Evolutionary conservation across 1,284 basidiomycete genomes (phyloP).

Genomic region (Sporisorium graminicola): DNA sequence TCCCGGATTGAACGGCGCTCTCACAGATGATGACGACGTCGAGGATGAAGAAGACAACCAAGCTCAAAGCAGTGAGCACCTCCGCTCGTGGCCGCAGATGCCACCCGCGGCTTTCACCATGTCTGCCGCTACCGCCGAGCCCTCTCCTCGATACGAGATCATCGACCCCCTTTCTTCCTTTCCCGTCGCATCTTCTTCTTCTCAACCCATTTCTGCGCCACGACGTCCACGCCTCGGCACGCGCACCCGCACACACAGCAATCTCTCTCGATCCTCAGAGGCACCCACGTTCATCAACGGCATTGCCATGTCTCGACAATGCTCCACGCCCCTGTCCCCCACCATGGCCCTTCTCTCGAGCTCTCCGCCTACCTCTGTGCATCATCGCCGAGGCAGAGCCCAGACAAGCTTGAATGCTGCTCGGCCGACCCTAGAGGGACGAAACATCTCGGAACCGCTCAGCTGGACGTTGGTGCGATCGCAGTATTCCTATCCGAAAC

Average conservation of each 20-base stretch:
- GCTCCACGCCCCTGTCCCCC: slow-evolving; percentile 24
- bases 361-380: neutral
- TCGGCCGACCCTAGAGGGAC: slow-evolving; percentile 7
- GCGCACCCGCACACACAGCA: slow-evolving; percentile 16
- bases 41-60: neutral
- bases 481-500: slow-evolving; percentile 44
- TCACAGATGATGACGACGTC: slow-evolving; percentile 4
- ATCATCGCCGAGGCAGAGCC: slow-evolving; percentile 14
- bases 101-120: slow-evolving; percentile 1
- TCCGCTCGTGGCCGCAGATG: neutral
- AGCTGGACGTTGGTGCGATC: slow-evolving; percentile 41
- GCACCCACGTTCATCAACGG: slow-evolving; percentile 21
- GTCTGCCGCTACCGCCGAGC: neutral
- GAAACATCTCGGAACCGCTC: slow-evolving; percentile 46
- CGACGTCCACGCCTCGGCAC: neutral
- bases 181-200: neutral
- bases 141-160: slow-evolving; percentile 29
- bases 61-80: neutral
- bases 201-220: neutral
- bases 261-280: neutral
- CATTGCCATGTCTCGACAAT: slow-evolving; percentile 27
- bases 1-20: neutral
- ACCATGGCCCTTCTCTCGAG: slow-evolving; percentile 3
- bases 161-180: slow-evolving; percentile 16
- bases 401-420: slow-evolving; percentile 8